Evolutionary conservation across 2,329 filamentous ascomycete genomes (phyloP).

Genomic region (Fusarium pilosicola): DNA sequence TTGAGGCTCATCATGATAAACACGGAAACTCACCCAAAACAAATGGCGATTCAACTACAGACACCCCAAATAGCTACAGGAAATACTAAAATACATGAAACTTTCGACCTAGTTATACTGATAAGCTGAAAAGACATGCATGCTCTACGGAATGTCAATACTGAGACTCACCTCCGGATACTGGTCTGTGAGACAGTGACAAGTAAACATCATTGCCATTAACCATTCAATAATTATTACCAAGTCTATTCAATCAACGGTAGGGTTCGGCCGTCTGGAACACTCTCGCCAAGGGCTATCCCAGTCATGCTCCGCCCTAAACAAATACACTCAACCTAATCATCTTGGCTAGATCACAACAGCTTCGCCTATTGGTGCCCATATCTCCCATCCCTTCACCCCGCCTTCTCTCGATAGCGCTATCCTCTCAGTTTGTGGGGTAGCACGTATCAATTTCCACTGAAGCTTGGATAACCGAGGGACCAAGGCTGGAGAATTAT

Average conservation of each 20-base stretch:
- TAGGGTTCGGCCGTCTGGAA: neutral
- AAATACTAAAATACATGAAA: rapidly evolving
- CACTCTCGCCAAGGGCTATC: neutral
- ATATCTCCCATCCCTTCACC: neutral
- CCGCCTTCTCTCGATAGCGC: neutral
- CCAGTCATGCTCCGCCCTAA: neutral
- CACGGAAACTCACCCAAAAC: neutral
- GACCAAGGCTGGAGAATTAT: neutral
- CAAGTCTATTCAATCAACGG: neutral
- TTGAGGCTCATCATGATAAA: neutral
- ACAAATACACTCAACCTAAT: neutral
- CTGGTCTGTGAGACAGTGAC: neutral
- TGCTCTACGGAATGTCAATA: neutral
- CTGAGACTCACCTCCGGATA: rapidly evolving
- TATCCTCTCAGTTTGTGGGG: neutral
- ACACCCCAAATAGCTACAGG: neutral
- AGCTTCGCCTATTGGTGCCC: neutral
- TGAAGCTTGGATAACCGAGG: neutral
- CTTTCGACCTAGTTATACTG: too few species aligned
- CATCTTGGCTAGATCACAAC: neutral
- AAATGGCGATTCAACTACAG: neutral
- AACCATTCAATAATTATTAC: rapidly evolving
- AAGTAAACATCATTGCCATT: neutral
- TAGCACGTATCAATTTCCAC: neutral
- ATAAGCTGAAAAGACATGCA: neutral